A percentile compares a stretch with the other conserved stretches of the same genome.
Evolutionary conservation across 2,329 filamentous ascomycete species (phyloP).

Genomic region (Exophiala viscosa): DNA sequence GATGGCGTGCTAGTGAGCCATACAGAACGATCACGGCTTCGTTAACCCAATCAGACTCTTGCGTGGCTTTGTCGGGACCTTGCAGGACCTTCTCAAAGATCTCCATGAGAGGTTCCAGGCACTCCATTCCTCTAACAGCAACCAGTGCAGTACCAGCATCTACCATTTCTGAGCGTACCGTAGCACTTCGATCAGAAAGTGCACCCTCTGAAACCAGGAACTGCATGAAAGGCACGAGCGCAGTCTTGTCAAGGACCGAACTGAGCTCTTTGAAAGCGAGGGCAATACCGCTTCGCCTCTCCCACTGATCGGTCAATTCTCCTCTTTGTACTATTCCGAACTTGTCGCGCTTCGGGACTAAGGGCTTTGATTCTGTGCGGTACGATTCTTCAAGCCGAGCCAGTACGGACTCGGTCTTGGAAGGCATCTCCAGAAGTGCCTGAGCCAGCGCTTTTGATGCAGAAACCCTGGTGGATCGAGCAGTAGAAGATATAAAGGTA

Average conservation of each 20-base stretch:
- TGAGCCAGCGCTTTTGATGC: constrained; percentile 78
- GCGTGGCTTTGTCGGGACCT: constrained; percentile 73
- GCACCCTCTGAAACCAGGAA: constrained; percentile 85
- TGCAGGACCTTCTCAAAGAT: constrained; percentile 88
- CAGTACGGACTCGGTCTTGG: constrained; percentile 61
- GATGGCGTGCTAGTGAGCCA: constrained; percentile 83
- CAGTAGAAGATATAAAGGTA: constrained; percentile 73
- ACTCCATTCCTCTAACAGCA: constrained; percentile 71
- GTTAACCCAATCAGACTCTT: constrained; percentile 83
- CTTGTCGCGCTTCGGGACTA: constrained; percentile 78
- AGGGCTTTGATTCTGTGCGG: constrained; percentile 72
- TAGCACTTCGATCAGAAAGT: constrained; percentile 73
- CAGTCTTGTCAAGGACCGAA: constrained; percentile 61
- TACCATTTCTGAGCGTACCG: constrained; percentile 84
- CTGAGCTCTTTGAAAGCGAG: constrained; percentile 81
- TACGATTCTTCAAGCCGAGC: constrained; percentile 68
- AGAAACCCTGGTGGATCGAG: constrained; percentile 76
- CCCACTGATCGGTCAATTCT: constrained; percentile 85
- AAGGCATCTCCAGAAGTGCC: constrained; percentile 59
- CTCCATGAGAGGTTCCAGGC: constrained; percentile 87
- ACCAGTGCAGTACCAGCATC: constrained; percentile 82
- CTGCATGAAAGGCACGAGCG: constrained; percentile 72
- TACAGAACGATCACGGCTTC: constrained; percentile 98
- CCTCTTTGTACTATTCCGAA: constrained; percentile 93
- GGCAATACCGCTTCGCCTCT: constrained; percentile 82